Conservation (phyloP, 2,329 filamentous ascomycete genomes). For the Botrytis fragariae region DNA sequence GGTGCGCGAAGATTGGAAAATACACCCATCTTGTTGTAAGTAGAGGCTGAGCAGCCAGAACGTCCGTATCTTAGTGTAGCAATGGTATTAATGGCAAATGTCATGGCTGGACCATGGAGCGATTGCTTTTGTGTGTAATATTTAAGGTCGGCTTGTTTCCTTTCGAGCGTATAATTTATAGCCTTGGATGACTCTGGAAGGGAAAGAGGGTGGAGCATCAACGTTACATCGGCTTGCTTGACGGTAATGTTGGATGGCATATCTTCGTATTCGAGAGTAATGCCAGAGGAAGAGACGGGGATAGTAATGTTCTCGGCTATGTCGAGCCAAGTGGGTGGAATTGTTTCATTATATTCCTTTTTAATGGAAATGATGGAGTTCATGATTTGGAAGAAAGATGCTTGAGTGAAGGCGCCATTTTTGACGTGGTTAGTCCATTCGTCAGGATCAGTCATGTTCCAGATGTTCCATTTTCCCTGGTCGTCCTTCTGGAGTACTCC, state of each 20-base stretch:
- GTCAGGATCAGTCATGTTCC: conserved; percentile 66
- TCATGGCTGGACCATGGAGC: conserved; percentile 68
- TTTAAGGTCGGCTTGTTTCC: conserved; percentile 10
- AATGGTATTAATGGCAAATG: conserved; percentile 67
- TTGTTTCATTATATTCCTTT: conserved; percentile 18
- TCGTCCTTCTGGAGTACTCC: conserved; percentile 18
- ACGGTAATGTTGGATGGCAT: conserved; percentile 24
- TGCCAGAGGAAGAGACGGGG: conserved; percentile 52
- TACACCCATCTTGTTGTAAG: conserved; percentile 61
- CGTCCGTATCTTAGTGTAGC: conserved; percentile 64
- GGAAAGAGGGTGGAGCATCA: conserved; percentile 23
- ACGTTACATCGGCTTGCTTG: conserved; percentile 29
- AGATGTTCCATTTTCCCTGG: conserved; percentile 39
- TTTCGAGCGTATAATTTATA: conserved; percentile 7
- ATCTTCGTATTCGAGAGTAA: conserved; percentile 43
- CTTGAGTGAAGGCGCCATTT: conserved; percentile 62
- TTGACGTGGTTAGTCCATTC: conserved; percentile 37
- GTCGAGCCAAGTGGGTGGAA: conserved; percentile 55
- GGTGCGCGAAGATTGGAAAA: conserved; percentile 63
- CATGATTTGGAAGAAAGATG: conserved; percentile 40
- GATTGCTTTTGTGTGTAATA: conserved; percentile 25
- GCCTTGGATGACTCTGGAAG: neutral
- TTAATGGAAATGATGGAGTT: conserved; percentile 42
- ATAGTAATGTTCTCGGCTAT: conserved; percentile 55
- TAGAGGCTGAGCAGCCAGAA: conserved; percentile 66